Conservation (phyloP, 2,329 filamentous ascomycete genomes). For the Emericellopsis cladophorae region DNA sequence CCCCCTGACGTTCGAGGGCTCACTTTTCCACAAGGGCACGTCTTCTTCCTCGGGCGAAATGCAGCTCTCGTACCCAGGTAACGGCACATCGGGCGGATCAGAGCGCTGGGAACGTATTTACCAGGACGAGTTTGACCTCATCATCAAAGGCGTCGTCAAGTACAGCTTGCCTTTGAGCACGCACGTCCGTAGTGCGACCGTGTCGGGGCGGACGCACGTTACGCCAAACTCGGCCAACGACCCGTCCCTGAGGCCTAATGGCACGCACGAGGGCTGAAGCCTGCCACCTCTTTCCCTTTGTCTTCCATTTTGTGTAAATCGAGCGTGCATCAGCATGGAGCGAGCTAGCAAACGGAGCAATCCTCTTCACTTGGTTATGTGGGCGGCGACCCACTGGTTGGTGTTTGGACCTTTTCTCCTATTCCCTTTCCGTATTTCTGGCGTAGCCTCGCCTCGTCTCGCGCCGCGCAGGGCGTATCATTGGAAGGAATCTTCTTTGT, state of each 20-base stretch:
- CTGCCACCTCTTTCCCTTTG: conserved; percentile 8
- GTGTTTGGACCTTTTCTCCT: conserved; percentile 8
- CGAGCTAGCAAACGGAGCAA: neutral
- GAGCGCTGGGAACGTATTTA: conserved; percentile 85
- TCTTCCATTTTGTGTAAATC: conserved; percentile 16
- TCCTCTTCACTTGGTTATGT: neutral
- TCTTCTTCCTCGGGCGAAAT: conserved; percentile 73
- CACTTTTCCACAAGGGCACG: conserved; percentile 63
- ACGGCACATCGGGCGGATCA: conserved; percentile 74
- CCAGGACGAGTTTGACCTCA: conserved; percentile 84
- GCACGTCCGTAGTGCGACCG: conserved; percentile 43
- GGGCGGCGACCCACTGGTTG: neutral
- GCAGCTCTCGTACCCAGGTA: conserved; percentile 71
- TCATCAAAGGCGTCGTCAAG: conserved; percentile 80
- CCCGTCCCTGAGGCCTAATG: conserved; percentile 59
- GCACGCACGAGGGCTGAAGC: conserved; percentile 33
- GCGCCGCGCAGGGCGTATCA: too few species aligned
- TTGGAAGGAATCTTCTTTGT: conserved; percentile 5
- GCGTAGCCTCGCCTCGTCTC: too few species aligned
- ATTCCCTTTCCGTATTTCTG: conserved; percentile 3
- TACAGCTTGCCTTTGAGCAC: conserved; percentile 58
- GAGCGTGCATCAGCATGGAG: conserved; percentile 15
- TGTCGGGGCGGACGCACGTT: conserved; percentile 46
- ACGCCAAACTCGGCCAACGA: conserved; percentile 51
- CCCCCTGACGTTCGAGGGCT: conserved; percentile 77